A percentile compares a stretch with the other conserved stretches of the same genome.
phyloP scores from a whole-genome alignment of 202 grass and related monocot species.

The Elaeis oleifera region DNA sequence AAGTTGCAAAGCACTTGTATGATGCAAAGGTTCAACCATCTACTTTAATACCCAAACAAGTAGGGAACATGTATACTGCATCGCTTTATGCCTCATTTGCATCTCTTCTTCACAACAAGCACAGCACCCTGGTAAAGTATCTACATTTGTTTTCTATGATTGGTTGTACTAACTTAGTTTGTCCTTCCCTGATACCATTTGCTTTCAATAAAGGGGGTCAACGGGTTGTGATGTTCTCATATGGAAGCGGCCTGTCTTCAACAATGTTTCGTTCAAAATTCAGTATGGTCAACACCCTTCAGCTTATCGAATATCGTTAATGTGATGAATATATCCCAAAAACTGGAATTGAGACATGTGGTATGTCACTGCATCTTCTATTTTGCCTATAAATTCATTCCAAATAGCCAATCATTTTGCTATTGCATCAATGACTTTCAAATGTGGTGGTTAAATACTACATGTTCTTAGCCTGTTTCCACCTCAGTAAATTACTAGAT shows the following conservation, averaged over 20 bases:
- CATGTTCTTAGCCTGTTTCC: no score
- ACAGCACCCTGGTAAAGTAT: constrained; percentile 55
- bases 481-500: no score
- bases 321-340: constrained; percentile 57
- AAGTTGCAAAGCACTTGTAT: constrained; percentile 77
- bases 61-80: constrained; percentile 99
- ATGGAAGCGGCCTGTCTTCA: constrained; percentile 86
- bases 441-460: no score
- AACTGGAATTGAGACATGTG: constrained; percentile 73
- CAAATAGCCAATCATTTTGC: no score
- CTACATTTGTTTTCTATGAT: constrained; percentile 1
- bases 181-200: neutral
- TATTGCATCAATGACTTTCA: no score
- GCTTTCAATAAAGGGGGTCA: constrained; percentile 41
- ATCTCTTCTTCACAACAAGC: constrained; percentile 81
- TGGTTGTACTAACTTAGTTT: no score
- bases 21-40: constrained; percentile 86
- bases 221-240: constrained; percentile 97
- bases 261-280: constrained; percentile 90
- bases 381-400: neutral
- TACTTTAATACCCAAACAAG: constrained; percentile 87
- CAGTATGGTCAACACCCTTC: constrained; percentile 62
- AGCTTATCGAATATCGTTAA: constrained; percentile 62
- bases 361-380: constrained; percentile 17
- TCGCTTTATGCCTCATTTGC: constrained; percentile 91